These are phyloP conservation scores for Immersiporthe knoxdaviesiana DNA, from an alignment of 2,329 filamentous ascomycete genomes.

Conservation along the genomic window DNA sequence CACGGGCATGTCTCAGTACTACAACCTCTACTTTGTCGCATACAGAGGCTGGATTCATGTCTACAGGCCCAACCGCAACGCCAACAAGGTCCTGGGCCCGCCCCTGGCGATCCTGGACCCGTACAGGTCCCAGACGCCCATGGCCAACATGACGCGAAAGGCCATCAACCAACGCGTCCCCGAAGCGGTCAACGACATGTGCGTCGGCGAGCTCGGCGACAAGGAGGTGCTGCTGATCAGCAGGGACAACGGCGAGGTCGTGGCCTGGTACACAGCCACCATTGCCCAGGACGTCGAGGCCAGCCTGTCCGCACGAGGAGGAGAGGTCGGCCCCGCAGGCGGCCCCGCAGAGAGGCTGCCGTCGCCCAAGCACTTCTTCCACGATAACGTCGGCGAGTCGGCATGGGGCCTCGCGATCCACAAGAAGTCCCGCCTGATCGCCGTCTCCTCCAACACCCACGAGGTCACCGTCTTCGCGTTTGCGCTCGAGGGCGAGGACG, in stretches of 20 bases:
- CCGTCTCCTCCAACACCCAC: constrained; percentile 76
- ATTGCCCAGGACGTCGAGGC: constrained; percentile 50
- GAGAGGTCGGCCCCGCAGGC: too few species aligned
- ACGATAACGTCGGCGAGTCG: constrained; percentile 73
- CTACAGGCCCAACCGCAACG: constrained; percentile 53
- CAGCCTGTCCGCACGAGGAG: neutral
- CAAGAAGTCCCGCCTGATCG: constrained; percentile 78
- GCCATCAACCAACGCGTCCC: constrained; percentile 43
- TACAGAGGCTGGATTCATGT: constrained; percentile 61
- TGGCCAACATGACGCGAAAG: constrained; percentile 15
- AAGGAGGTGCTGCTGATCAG: constrained; percentile 70
- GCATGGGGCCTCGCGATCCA: constrained; percentile 93
- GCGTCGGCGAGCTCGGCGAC: constrained; percentile 69
- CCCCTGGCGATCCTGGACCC: constrained; percentile 54
- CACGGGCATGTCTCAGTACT: constrained; percentile 59
- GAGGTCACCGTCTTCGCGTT: constrained; percentile 59
- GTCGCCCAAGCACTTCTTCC: constrained; percentile 62
- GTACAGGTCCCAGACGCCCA: constrained; percentile 14
- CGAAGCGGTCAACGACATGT: constrained; percentile 71
- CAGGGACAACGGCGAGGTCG: constrained; percentile 77
- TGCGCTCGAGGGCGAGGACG: constrained; percentile 38
- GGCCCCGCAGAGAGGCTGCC: neutral
- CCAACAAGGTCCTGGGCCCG: constrained; percentile 50
- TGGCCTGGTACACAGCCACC: constrained; percentile 67
- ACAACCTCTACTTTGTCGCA: constrained; percentile 66